Evolutionary conservation across 352 stramenopile species (phyloP), one percentile per base, ranked within the genome.

Genomic region (Halophytophthora polymorphica): DNA sequence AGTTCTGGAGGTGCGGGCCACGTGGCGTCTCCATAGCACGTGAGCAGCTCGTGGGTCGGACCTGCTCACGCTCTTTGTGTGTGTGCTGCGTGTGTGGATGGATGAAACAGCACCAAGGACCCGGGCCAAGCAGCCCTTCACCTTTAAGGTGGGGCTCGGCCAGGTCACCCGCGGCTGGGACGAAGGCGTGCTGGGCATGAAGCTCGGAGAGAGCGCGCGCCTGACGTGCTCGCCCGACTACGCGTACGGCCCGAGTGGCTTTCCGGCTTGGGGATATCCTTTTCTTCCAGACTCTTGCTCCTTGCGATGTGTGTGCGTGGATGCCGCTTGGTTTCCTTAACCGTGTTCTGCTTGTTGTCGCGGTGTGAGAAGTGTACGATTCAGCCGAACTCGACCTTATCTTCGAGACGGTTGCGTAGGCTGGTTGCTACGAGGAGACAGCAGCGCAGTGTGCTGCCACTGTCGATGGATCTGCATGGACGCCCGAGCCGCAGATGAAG

Each of bases 201-300:
- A 83, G 35, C 62, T 97, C 17, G 93, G 91, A 23, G 96, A 98
- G 67, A 72, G 74, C 33, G 86, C 93, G 28, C 89, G 78, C 34
- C 86, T 98, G 51, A 95, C 88, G 51, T 98, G 90, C 64, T 88
- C 88, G 17, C 90, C 92, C 15, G 93, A 98, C 74, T 98, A 98
- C 73, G 94, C 93, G 45, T 98, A 98, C 71, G 96, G 96, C 43
- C 59, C 75, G 0, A 63, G 73, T 12, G 95, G 94, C 25, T 98
- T 98, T 51, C 79, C 84, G 29, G 86, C 92, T 1, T 98, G 93
- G 95, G 93, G 95, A 86, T 88, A 88, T 88, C 77, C 74, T 84
- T 77, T 66, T 56, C 19, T 23, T 60, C 47, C 17, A 54, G 50
- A 21, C 28, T 64, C 21, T 33, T 34, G 28, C 47, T 38, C 49